A percentile compares a stretch with the other conserved stretches of the same genome.
phyloP scores from a whole-genome alignment of 768 basidiomycete species.

The Russula olivacea region DNA sequence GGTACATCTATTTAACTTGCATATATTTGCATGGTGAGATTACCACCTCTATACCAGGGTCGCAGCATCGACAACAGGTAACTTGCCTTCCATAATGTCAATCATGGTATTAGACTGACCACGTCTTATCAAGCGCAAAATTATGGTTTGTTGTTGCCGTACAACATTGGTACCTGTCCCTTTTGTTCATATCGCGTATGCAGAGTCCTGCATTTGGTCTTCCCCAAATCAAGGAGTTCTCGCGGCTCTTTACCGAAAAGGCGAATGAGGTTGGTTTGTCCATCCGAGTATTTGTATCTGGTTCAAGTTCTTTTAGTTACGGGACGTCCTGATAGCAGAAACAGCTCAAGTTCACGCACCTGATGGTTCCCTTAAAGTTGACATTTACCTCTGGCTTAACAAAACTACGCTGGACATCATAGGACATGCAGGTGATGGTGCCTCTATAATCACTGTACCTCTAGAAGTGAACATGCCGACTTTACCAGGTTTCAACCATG shows the following conservation, averaged over 20 bases:
- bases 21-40: not conserved
- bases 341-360: not conserved
- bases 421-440: constrained; percentile 12
- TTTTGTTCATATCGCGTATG: not conserved
- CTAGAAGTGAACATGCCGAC: not conserved
- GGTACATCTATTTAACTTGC: not conserved
- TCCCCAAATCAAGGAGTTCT: constrained; percentile 13
- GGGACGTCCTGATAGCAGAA: constrained; percentile 7
- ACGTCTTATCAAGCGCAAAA: constrained; percentile 9
- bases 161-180: not conserved
- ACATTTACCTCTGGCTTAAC: constrained; percentile 16
- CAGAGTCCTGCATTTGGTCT: constrained; percentile 22
- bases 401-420: constrained; percentile 20
- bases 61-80: constrained; percentile 19
- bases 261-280: constrained; percentile 15
- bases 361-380: constrained; percentile 8
- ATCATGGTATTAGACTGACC: not conserved
- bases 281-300: not conserved
- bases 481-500: constrained; percentile 16
- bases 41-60: not conserved
- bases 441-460: not conserved
- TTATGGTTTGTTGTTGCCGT: constrained; percentile 10
- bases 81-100: not conserved
- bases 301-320: constrained; percentile 1
- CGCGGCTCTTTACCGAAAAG: constrained; percentile 19